phyloP scores from a whole-genome alignment of 345 rosid genomes.

The Jatropha curcas region DNA sequence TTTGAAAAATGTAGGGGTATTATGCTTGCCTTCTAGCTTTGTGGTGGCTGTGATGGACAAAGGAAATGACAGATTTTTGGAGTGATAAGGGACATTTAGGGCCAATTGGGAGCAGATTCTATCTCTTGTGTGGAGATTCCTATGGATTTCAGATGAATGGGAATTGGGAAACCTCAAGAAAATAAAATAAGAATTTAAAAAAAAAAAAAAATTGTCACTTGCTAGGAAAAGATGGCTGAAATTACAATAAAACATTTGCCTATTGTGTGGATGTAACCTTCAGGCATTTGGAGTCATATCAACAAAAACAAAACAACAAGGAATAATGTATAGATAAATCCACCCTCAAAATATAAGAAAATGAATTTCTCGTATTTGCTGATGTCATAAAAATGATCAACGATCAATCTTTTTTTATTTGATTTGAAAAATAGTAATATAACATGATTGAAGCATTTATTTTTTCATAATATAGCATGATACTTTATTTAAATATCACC shows the following conservation, averaged over 20 bases:
- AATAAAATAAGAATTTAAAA: too few relatives aligned
- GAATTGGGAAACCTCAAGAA: neutral
- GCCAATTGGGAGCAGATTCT: constrained; percentile 8
- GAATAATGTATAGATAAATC: neutral
- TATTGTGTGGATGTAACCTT: too few relatives aligned
- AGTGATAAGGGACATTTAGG: neutral
- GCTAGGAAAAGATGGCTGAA: neutral
- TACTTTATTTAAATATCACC: too few relatives aligned
- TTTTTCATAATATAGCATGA: too few relatives aligned
- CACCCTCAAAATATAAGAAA: neutral
- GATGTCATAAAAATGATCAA: too few relatives aligned
- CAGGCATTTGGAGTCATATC: too few relatives aligned
- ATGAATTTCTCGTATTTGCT: neutral
- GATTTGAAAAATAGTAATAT: too few relatives aligned
- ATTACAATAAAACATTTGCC: neutral
- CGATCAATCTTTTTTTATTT: too few relatives aligned
- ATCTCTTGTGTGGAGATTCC: constrained; percentile 8
- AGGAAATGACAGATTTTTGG: constrained; percentile 13
- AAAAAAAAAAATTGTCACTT: too few relatives aligned
- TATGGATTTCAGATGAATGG: neutral
- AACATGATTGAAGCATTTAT: too few relatives aligned
- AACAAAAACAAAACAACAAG: neutral
- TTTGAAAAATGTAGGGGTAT: too few relatives aligned
- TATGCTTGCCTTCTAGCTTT: too few relatives aligned
- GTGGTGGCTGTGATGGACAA: neutral